These are phyloP conservation scores for Chaetoscypha palmicola DNA, from an alignment of 2,329 filamentous ascomycete species.

Conservation along the genomic window DNA sequence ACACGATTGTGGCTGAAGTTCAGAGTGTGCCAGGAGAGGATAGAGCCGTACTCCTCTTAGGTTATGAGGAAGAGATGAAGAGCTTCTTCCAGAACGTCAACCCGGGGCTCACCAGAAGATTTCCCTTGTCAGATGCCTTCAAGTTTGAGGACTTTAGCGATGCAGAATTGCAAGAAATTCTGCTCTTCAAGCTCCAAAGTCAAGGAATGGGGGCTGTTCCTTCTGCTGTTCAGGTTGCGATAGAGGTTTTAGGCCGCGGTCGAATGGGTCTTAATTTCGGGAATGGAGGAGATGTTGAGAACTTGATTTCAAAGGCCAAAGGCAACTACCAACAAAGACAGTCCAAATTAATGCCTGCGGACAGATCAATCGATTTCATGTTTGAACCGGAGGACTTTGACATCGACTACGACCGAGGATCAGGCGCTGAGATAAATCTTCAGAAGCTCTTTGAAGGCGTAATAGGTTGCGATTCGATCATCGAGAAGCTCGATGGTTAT, in stretches of 20 bases:
- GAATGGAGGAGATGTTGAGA: slow-evolving; percentile 67
- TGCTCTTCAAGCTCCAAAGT: not conserved
- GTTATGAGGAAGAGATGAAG: slow-evolving; percentile 63
- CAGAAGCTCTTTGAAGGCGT: slow-evolving; percentile 40
- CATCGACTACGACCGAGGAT: slow-evolving; percentile 39
- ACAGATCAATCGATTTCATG: slow-evolving; percentile 35
- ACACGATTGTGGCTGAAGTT: slow-evolving; percentile 70
- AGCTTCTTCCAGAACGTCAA: slow-evolving; percentile 69
- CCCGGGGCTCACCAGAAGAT: slow-evolving; percentile 57
- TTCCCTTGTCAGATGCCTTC: slow-evolving; percentile 56
- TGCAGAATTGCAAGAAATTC: slow-evolving; percentile 35
- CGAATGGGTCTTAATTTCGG: slow-evolving; percentile 59
- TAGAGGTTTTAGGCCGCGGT: slow-evolving; percentile 51
- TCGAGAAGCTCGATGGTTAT: slow-evolving; percentile 42
- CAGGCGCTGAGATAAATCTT: slow-evolving; percentile 35
- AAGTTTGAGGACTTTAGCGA: slow-evolving; percentile 57
- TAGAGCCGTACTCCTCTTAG: slow-evolving; percentile 63
- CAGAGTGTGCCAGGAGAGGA: slow-evolving; percentile 65
- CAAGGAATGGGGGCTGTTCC: not conserved
- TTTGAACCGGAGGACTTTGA: slow-evolving; percentile 41
- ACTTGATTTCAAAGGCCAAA: slow-evolving; percentile 40
- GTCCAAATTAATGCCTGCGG: slow-evolving; percentile 30
- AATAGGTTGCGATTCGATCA: slow-evolving; percentile 43
- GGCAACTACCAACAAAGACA: slow-evolving; percentile 48
- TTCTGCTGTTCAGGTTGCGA: slow-evolving; percentile 34